Percentiles rank a stretch among this genome's conserved stretches.
These are phyloP conservation scores for Hericium alpestre DNA, from an alignment of 768 basidiomycete species.

Conservation along the genomic window DNA sequence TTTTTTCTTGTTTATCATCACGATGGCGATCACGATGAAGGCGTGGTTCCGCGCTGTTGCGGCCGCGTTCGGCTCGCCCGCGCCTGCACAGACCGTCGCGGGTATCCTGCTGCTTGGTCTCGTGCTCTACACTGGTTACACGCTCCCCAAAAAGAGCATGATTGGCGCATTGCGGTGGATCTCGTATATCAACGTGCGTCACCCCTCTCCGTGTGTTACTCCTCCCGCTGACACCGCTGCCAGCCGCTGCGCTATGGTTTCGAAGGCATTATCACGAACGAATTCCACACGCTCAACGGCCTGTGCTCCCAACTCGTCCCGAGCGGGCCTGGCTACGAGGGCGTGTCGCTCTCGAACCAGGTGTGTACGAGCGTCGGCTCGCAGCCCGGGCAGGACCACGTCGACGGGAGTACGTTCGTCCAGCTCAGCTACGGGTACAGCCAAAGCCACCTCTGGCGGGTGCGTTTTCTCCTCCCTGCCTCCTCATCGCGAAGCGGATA, in stretches of 20 bases:
- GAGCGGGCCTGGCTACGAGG: constrained; percentile 51
- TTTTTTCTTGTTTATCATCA: constrained; percentile 47
- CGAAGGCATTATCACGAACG: constrained; percentile 67
- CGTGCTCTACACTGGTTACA: constrained; percentile 50
- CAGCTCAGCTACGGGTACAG: constrained; percentile 30
- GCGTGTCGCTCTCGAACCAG: constrained; percentile 49
- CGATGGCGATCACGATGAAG: constrained; percentile 56
- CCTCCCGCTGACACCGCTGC: constrained; percentile 14
- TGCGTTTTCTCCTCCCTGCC: constrained; percentile 14
- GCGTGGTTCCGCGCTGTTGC: constrained; percentile 65
- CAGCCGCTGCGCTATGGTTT: constrained; percentile 66
- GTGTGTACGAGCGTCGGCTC: constrained; percentile 68
- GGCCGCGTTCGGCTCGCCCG: constrained; percentile 45
- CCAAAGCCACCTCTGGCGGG: constrained; percentile 40
- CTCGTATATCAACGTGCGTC: constrained; percentile 46
- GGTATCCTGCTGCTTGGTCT: constrained; percentile 41
- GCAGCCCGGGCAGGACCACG: constrained; percentile 43
- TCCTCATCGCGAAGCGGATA: neutral
- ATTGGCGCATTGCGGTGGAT: constrained; percentile 64
- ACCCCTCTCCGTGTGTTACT: neutral
- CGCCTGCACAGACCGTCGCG: constrained; percentile 52
- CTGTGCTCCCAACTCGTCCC: constrained; percentile 50
- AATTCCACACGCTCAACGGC: constrained; percentile 65
- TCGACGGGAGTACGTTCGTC: constrained; percentile 52
- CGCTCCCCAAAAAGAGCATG: constrained; percentile 51